Evolutionary conservation across 345 rosid genomes (phyloP), one percentile per base, ranked within the genome.

Genomic region (Kernera saxatilis): DNA sequence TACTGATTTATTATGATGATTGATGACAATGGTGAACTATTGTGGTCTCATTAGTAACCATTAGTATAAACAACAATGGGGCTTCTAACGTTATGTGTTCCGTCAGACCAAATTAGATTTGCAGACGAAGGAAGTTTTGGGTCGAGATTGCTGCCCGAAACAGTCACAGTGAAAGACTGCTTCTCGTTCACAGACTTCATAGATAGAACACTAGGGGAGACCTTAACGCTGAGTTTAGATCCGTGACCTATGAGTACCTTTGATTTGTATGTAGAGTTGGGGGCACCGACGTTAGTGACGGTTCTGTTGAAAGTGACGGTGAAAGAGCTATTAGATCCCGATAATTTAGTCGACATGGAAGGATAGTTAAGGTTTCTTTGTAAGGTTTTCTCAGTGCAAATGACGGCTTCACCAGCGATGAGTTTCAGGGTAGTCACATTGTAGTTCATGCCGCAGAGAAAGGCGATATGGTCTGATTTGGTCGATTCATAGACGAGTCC

Each of bases 341-440:
- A 9, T 23, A 79, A 4, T 14, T 9, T 12, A 37, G 78, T 75
- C n/a, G 79, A 17, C 65, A 85, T 57, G 1, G 87, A 74, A 12
- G 90, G 90, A 67, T 89, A 87, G 55, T 87, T 87, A 0, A 89
- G 75, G 76, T 84, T 85, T 37, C 55, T 73, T 10, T 51, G 46
- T 6, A 70, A 46, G 9, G 43, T 50, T 0, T 33, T 66, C 27
- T 41, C 2, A 5, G 55, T 53, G 45, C 89, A 88, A 35, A 77
- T 60, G 77, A 26, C 35, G 18, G 71, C 68, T 10, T 76, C 68
- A 41, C 84, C 87, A 0, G 86, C 9, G 1, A 83, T 65, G 25
- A 6, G n/a, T 9, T 64, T 61, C 0, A 84, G 15, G 4, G 11
- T 4, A n/a, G n/a, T n/a, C n/a, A n/a, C n/a, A n/a, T n/a, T 56